Evolutionary conservation across 2,329 filamentous ascomycete genomes (phyloP), one percentile per base, ranked within the genome.

Genomic region (Alternaria sp.): DNA sequence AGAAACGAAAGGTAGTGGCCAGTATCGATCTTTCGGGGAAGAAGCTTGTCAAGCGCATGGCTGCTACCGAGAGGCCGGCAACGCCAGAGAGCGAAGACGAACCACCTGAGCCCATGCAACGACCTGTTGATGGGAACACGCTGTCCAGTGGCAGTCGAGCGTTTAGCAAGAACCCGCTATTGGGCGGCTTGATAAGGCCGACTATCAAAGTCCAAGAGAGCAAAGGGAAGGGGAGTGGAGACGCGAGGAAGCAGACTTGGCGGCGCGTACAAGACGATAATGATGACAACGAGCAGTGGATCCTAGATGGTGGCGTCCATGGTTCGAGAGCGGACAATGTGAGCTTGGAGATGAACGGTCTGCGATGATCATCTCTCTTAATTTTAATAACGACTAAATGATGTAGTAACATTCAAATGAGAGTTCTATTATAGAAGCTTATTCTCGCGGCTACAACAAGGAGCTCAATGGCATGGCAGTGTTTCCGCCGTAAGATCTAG

Each of bases 1-100:
- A 97, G 80, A 96, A 94, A 83, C 85, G 91, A 58, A 87, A 85
- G 68, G 89, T 95, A 60, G 90, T 97, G 1, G 85, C 96, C 65
- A 94, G 90, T 71, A 90, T 97, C 60, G 92, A 97, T 73, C 80
- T 97, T 0, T 88, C 88, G 8, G 89, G 89, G 0, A 89, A 90
- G 17, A 93, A 89, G 68, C 87, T 96, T 3, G 88, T 95, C 4
- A 86, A 85, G 59, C 86, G 86, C 67, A 91, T 91, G 85, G 86
- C 85, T 14, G 77, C 79, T 29, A 73, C 80, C n/a, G 84, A 88
- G 4, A 76, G 85, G 21, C 88, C 90, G 61, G 80, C 84, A 45
- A 79, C 77, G 17, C 74, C 75, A 0, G 74, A 76, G 24, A 86
- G 85, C 4, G 79, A 79, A 10, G 87, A 87, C 6, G 87, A 87